A percentile compares a stretch with the other conserved stretches of the same genome.
These are phyloP conservation scores for Babjeviella inositovora DNA, from an alignment of 805 yeast genomes.

Conservation along the genomic window DNA sequence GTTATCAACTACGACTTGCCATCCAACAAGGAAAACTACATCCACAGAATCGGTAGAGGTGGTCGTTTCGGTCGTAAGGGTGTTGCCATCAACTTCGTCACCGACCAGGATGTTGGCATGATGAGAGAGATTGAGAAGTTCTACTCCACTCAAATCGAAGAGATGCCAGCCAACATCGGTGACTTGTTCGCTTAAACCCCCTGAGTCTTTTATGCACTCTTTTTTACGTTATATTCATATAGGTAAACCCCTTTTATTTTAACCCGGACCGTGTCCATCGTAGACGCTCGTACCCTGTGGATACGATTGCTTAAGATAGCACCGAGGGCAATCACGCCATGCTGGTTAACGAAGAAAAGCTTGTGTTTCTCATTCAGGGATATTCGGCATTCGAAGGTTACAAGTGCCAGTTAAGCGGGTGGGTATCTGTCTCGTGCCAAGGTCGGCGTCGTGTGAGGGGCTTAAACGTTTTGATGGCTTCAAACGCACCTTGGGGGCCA, in stretches of 20 bases:
- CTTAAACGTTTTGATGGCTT: no score
- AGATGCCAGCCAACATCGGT: conserved; percentile 73
- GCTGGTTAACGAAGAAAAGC: no score
- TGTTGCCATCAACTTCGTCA: conserved; percentile 88
- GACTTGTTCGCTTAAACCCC: conserved; percentile 22
- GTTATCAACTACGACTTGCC: conserved; percentile 94
- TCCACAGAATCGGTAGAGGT: conserved; percentile 96
- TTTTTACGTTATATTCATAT: conserved; percentile 1
- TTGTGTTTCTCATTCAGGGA: no score
- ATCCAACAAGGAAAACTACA: conserved; percentile 78
- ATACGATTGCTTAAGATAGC: no score
- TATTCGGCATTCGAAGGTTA: no score
- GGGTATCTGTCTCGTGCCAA: no score
- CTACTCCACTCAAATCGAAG: conserved; percentile 80
- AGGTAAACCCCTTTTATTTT: no score
- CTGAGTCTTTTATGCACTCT: background rate
- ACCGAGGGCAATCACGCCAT: no score
- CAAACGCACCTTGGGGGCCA: no score
- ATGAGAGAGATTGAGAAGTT: conserved; percentile 80
- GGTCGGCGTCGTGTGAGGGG: no score
- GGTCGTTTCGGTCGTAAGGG: conserved; percentile 99
- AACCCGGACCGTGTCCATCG: conserved; percentile 7
- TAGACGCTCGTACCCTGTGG: no score
- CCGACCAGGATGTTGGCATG: conserved; percentile 57
- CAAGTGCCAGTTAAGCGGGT: no score